Percentiles rank a stretch among this genome's conserved stretches.
These are phyloP conservation scores for Pseudisothecium myosuroides DNA, from an alignment of 225 moss, liverwort and hornwort species.

Conservation along the genomic window DNA sequence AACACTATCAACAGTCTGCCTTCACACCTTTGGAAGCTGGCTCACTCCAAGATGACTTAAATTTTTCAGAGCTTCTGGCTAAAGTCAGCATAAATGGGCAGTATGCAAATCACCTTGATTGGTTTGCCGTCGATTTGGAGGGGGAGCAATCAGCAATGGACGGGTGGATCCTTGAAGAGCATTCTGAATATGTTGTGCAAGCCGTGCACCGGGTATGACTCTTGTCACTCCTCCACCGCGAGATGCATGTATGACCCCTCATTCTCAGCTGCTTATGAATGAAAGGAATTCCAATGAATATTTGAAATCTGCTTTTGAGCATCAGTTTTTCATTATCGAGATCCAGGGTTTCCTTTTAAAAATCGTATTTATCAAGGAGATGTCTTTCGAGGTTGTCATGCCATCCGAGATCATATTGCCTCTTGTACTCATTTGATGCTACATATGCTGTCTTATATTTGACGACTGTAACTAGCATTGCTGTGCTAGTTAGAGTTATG, in stretches of 20 bases:
- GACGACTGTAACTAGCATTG: not conserved
- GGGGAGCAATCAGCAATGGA: constrained; percentile 99
- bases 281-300: not conserved
- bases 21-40: constrained; percentile 76
- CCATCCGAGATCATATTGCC: not conserved
- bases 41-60: constrained; percentile 19
- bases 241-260: not conserved
- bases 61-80: constrained; percentile 41
- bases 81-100: constrained; percentile 36
- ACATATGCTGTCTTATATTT: not conserved
- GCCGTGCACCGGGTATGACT: constrained; percentile 78
- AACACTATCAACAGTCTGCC: constrained; percentile 78
- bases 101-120: constrained; percentile 91
- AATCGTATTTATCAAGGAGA: not conserved
- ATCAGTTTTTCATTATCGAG: not conserved
- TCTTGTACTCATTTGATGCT: not conserved
- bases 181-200: constrained; percentile 94
- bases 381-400: not conserved
- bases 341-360: not conserved
- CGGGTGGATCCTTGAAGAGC: constrained; percentile 96
- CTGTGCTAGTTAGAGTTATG: not conserved
- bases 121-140: constrained; percentile 99
- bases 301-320: not conserved
- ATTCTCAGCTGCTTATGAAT: not conserved
- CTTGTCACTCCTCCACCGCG: not conserved